Evolutionary conservation across 2,329 filamentous ascomycete genomes (phyloP).

Genomic region (Apiospora malaysiana): DNA sequence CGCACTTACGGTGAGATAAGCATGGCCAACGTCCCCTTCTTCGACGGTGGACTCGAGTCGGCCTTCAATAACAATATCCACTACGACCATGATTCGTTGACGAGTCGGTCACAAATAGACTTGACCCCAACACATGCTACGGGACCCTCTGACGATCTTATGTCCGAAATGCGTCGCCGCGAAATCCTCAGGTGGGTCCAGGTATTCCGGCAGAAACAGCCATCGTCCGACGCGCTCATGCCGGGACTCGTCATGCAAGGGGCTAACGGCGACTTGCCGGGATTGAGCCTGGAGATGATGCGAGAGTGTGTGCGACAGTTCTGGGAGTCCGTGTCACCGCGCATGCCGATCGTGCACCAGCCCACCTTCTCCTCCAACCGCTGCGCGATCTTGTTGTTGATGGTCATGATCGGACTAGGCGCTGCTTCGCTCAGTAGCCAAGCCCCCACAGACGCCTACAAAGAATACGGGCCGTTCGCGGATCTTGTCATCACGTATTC

Average conservation of each 20-base stretch:
- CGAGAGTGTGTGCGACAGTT: conserved; percentile 85
- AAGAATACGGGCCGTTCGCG: conserved; percentile 54
- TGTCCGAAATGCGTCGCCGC: conserved; percentile 51
- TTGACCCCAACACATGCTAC: conserved; percentile 47
- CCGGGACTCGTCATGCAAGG: conserved; percentile 39
- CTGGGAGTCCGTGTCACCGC: conserved; percentile 85
- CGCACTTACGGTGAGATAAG: conserved; percentile 49
- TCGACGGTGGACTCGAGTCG: conserved; percentile 57
- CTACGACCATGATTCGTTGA: conserved; percentile 57
- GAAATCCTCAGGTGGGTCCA: conserved; percentile 52
- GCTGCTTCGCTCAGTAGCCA: conserved; percentile 76
- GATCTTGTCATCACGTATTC: conserved; percentile 72
- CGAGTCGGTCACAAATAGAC: conserved; percentile 53
- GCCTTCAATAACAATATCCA: conserved; percentile 57
- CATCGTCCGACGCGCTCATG: conserved; percentile 33
- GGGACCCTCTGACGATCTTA: conserved; percentile 49
- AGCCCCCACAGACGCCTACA: conserved; percentile 58
- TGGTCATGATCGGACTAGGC: conserved; percentile 84
- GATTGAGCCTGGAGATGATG: conserved; percentile 79
- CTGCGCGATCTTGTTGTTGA: conserved; percentile 77
- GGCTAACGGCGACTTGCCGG: conserved; percentile 49
- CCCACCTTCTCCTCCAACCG: conserved; percentile 83
- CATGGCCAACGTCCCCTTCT: conserved; percentile 51
- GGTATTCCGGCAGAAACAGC: conserved; percentile 50
- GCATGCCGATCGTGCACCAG: conserved; percentile 86